Evolutionary conservation across 2,329 filamentous ascomycete genomes (phyloP).

Genomic region (Aureobasidium sp.): DNA sequence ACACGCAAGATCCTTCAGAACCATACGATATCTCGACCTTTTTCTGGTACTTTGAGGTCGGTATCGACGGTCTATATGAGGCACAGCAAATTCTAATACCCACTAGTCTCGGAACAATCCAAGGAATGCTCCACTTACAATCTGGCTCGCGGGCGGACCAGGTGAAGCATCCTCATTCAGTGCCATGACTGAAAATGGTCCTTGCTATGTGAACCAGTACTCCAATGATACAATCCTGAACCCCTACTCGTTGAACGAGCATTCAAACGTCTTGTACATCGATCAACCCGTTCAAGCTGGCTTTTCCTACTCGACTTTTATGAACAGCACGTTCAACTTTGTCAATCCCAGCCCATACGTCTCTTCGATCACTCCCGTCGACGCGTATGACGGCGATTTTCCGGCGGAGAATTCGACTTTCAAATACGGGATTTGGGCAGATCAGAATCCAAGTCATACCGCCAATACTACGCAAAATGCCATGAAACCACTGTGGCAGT

Average conservation of each 20-base stretch:
- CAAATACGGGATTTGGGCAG: slow-evolving; percentile 28
- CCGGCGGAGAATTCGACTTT: slow-evolving; percentile 31
- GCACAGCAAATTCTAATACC: not conserved
- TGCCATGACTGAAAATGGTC: slow-evolving; percentile 56
- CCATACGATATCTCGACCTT: slow-evolving; percentile 36
- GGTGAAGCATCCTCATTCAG: slow-evolving; percentile 58
- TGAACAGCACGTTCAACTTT: slow-evolving; percentile 65
- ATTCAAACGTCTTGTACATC: slow-evolving; percentile 41
- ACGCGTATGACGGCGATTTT: slow-evolving; percentile 38
- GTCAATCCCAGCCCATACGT: slow-evolving; percentile 32
- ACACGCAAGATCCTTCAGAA: slow-evolving; percentile 42
- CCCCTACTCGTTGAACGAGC: slow-evolving; percentile 66
- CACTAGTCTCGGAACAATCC: slow-evolving; percentile 53
- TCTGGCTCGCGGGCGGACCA: slow-evolving; percentile 67
- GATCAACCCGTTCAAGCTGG: slow-evolving; percentile 45
- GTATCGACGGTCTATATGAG: not conserved
- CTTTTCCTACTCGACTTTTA: slow-evolving; percentile 52
- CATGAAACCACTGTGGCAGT: slow-evolving; percentile 58
- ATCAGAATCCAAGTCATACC: slow-evolving; percentile 25
- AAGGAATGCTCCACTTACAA: slow-evolving; percentile 56
- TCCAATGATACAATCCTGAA: slow-evolving; percentile 59
- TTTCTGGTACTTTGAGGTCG: slow-evolving; percentile 65
- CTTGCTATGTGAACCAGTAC: slow-evolving; percentile 60
- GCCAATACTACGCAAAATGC: slow-evolving; percentile 48
- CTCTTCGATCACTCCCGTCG: slow-evolving; percentile 24